Base-by-base conservation (phyloP, 116 monocot genomes). In the Dioscorea cayenensis region DNA sequence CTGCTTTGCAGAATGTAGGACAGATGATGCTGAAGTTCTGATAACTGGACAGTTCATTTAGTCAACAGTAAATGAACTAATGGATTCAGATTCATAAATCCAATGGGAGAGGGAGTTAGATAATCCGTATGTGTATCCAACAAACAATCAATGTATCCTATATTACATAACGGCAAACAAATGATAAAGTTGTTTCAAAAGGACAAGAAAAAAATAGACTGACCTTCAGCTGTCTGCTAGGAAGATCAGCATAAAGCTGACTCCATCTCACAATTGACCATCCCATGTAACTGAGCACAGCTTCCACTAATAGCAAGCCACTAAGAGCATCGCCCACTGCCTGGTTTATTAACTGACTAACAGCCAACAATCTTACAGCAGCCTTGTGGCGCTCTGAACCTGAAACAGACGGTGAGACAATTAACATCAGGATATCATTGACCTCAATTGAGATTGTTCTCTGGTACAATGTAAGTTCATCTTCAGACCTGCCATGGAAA, bases 261-360 rank as follows among this genome's bases (percentile, higher is more conserved):
- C 82, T 89, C 96, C 96, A 96, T 35, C 67, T 77, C 51, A 81
- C 75, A 60, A 88, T 67, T 65, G 96, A 86, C 92, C 90, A 96
- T 67, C 92, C 88, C 81, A 79, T 85, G 65, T 86, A 81, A 49
- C 81, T 74, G 49, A 96, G 62, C 52, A 96, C 71, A 36, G 85
- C 96, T 79, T 96, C 96, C 51, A 85, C 92, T 78, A 96, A 84
- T 71, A 96, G 87, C 71, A 96, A 64, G 12, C 92, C 92, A 77
- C 96, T 90, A 32, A 96, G 68, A 59, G 96, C 96, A 84, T 96
- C 96, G 49, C 96, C 92, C 27, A 90, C 92, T 14, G 92, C 96
- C 78, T 90, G 92, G 80, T 96, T 96, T 37, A 96, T 87, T 63
- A 96, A 67, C 55, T 83, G 82, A 75, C 78, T 92, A 59, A 84